Evolutionary conservation across 2,329 filamentous ascomycete species (phyloP), one percentile per base, ranked within the genome.

Genomic region (Penicillium janthinellum): DNA sequence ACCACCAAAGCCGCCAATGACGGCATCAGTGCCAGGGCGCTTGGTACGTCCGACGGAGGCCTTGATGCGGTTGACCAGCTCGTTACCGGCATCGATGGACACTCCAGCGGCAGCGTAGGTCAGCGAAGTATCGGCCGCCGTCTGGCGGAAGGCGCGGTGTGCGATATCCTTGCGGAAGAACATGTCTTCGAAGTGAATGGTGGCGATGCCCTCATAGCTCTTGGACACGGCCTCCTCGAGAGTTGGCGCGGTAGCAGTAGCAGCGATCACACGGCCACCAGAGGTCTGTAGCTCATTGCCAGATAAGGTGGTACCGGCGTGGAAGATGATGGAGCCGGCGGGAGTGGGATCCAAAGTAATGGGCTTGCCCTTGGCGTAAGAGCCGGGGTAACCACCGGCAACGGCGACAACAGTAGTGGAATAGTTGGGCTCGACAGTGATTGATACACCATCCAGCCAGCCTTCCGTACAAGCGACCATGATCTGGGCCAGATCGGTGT

Each of bases 81-180:
- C 86, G 74, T 99, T 99, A 28, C 95, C 95, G 6, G 91, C 91
- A 65, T 96, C 92, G 63, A 99, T 96, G 68, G 91, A 95, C 22
- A 99, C 95, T 59, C 95, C 95, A 1, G 95, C 92, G 53, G 91
- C 86, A 8, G 94, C 95, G 73, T 99, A 99, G 7, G 95, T 98
- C 74, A 99, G 84, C 54, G 73, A 72, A 50, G 65, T 65, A 50
- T 67, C 58, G 53, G 70, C 66, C 17, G 69, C 66, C n/a, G 69
- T 70, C 53, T 74, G 71, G 45, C 73, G 72, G 71, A 81, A 81
- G 14, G 79, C 79, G 35, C 90, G 87, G 77, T 93, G 87, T 12
- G 92, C 95, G 75, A 99, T 98, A 65, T 98, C 95, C 76, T 88
- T 95, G 67, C 94, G 86, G 81, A 87, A 97, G 78, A 96, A 93